A percentile compares a stretch with the other conserved stretches of the same genome.
Conservation (phyloP, 2,329 filamentous ascomycete species). For the Acarospora socialis region DNA sequence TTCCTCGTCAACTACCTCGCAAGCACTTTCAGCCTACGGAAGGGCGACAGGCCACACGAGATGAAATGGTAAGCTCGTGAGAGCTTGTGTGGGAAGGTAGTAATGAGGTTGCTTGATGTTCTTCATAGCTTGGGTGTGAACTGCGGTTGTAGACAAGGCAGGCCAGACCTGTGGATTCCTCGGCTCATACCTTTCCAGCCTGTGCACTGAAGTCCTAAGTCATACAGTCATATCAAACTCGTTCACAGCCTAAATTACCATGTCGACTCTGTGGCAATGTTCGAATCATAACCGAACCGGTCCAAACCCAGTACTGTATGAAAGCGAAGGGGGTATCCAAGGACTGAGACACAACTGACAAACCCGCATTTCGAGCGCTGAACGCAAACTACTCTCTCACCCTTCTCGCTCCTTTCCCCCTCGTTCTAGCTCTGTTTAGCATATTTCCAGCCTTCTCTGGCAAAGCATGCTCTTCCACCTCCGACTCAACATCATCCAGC, state of each 20-base stretch:
- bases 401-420: slow-evolving; percentile 14
- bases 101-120: slow-evolving; percentile 29
- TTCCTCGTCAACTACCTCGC: slow-evolving; percentile 86
- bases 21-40: slow-evolving; percentile 95
- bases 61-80: slow-evolving; percentile 82
- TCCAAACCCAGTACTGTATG: too few species aligned
- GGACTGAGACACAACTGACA: neutral
- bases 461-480: slow-evolving; percentile 23
- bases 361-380: neutral
- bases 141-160: too few species aligned
- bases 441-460: slow-evolving; percentile 20
- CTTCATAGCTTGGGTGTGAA: too few species aligned
- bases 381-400: slow-evolving; percentile 3
- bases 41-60: slow-evolving; percentile 98
- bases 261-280: too few species aligned
- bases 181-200: too few species aligned
- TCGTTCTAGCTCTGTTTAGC: slow-evolving; percentile 21
- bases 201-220: too few species aligned
- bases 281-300: too few species aligned
- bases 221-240: too few species aligned
- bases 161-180: too few species aligned
- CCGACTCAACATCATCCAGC: slow-evolving; percentile 35
- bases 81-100: slow-evolving; percentile 20
- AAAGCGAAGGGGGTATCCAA: too few species aligned
- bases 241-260: too few species aligned